These are phyloP conservation scores for Fusarium decemcellulare DNA, from an alignment of 2,329 filamentous ascomycete species.

Conservation along the genomic window DNA sequence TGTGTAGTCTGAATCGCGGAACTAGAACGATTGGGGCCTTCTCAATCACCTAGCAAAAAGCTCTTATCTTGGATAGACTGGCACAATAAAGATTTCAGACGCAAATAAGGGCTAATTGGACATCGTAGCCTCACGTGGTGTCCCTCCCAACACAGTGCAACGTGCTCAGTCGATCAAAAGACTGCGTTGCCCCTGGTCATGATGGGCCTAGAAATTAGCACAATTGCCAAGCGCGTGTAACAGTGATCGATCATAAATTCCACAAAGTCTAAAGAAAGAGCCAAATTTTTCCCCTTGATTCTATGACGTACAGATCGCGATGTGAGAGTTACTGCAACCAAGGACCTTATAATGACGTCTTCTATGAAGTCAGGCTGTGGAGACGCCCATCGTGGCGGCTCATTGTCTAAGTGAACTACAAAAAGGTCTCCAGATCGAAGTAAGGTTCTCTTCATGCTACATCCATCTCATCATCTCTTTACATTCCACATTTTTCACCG, in stretches of 20 bases:
- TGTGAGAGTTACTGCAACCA: constrained; percentile 19
- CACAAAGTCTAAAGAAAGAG: constrained; percentile 19
- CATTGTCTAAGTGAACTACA: constrained; percentile 38
- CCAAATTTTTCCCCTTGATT: constrained; percentile 16
- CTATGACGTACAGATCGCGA: constrained; percentile 42
- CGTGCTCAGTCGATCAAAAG: not conserved
- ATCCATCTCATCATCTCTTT: constrained; percentile 9
- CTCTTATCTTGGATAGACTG: not conserved
- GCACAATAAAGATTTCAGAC: not conserved
- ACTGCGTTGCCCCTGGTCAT: no score
- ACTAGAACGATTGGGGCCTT: no score
- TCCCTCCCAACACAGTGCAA: constrained; percentile 2
- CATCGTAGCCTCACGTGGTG: not conserved
- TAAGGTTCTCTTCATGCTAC: constrained; percentile 4
- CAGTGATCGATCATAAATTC: constrained; percentile 19
- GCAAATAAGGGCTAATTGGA: not conserved
- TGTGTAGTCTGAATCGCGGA: no score
- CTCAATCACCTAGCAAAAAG: no score
- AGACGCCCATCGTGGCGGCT: constrained; percentile 35
- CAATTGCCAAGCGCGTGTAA: constrained; percentile 4
- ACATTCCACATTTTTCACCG: not conserved
- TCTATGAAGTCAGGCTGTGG: constrained; percentile 48
- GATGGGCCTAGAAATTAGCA: no score
- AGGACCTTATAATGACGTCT: constrained; percentile 46
- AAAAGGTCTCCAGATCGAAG: constrained; percentile 23